These are phyloP conservation scores for Aspergillus neoniger DNA, from an alignment of 2,329 filamentous ascomycete species.

Conservation along the genomic window DNA sequence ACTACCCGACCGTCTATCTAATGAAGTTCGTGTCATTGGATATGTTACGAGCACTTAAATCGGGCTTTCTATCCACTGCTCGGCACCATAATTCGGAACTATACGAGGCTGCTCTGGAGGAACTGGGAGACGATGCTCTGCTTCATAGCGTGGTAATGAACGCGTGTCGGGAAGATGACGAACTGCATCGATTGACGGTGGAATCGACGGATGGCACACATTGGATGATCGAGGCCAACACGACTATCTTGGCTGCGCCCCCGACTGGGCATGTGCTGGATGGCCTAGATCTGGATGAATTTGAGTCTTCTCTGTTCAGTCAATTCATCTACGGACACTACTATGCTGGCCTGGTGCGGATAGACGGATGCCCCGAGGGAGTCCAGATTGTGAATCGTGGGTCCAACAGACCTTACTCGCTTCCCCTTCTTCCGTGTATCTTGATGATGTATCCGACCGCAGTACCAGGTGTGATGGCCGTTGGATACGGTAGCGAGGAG, in stretches of 20 bases:
- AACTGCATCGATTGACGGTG: constrained; percentile 31
- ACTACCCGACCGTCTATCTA: constrained; percentile 25
- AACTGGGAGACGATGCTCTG: constrained; percentile 42
- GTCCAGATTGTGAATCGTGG: constrained; percentile 12
- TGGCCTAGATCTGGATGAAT: constrained; percentile 33
- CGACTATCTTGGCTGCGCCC: constrained; percentile 41
- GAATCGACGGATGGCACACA: constrained; percentile 26
- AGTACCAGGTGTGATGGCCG: background rate
- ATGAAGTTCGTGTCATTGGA: constrained; percentile 27
- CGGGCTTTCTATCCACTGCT: constrained; percentile 32
- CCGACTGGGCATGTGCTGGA: constrained; percentile 36
- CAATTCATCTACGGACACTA: constrained; percentile 29
- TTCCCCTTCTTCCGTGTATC: constrained; percentile 10
- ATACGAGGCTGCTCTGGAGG: constrained; percentile 40
- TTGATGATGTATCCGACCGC: constrained; percentile 2
- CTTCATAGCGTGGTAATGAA: constrained; percentile 39
- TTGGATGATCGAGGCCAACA: constrained; percentile 34
- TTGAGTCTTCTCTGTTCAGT: constrained; percentile 36
- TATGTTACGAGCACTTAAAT: constrained; percentile 38
- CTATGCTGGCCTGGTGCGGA: constrained; percentile 35
- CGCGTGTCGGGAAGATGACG: constrained; percentile 31
- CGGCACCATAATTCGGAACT: constrained; percentile 44
- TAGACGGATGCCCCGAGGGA: constrained; percentile 25
- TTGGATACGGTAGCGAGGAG: constrained; percentile 11
- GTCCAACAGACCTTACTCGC: constrained; percentile 10